Evolutionary conservation across 768 basidiomycete genomes (phyloP).

Genomic region (Lactifluus volemus): DNA sequence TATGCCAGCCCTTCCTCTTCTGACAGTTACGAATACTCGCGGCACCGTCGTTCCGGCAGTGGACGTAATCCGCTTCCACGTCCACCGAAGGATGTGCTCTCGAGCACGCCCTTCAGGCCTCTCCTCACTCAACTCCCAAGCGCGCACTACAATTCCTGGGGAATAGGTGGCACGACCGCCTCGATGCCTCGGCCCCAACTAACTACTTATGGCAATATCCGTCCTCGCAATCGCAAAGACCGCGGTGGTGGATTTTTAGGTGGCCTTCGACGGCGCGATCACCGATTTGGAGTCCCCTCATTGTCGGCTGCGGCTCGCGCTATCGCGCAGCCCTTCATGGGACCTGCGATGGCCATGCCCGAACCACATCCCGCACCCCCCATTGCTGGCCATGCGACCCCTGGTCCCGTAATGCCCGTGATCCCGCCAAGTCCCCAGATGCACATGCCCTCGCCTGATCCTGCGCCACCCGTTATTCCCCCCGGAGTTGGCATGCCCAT

Average conservation of each 20-base stretch:
- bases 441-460: slow-evolving; percentile 13
- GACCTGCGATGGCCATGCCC: slow-evolving; percentile 1
- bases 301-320: not conserved
- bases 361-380: not conserved
- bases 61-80: slow-evolving; percentile 50
- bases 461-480: not conserved
- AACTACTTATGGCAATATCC: not conserved
- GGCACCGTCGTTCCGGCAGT: slow-evolving; percentile 7
- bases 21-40: slow-evolving; percentile 1
- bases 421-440: not conserved
- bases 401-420: not conserved
- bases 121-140: slow-evolving; percentile 42
- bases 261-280: not conserved
- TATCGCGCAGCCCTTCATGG: not conserved
- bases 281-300: not conserved
- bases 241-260: slow-evolving; percentile 3
- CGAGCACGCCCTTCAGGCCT: slow-evolving; percentile 45
- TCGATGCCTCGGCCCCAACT: not conserved
- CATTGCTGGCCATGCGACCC: not conserved
- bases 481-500: not conserved
- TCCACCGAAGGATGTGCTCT: slow-evolving; percentile 55
- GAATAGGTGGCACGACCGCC: not conserved
- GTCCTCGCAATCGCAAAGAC: not conserved
- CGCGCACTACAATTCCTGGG: slow-evolving; percentile 24
- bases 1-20: slow-evolving; percentile 3